Conservation (phyloP, 768 basidiomycete genomes). For the Pholiota conissans region DNA sequence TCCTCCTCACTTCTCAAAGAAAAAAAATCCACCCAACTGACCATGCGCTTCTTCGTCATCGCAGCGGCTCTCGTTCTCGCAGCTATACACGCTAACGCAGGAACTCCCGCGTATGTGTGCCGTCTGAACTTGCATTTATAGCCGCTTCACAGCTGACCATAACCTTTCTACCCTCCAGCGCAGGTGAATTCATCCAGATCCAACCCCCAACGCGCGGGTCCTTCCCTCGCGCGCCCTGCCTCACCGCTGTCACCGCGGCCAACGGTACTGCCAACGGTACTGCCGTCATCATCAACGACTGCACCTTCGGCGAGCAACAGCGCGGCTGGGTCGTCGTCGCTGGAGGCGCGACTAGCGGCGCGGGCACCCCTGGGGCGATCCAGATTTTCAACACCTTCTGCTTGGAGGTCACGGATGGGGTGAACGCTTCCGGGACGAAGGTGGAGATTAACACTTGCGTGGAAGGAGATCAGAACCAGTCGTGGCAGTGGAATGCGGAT, state of each 20-base stretch:
- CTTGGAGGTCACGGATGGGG: not conserved
- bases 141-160: too few relatives aligned
- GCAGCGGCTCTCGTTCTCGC: too few relatives aligned
- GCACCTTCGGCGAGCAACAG: not conserved
- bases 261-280: too few relatives aligned
- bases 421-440: not conserved
- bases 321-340: not conserved
- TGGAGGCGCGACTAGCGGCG: constrained; percentile 3
- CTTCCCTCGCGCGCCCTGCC: constrained; percentile 1
- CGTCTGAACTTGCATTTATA: too few relatives aligned
- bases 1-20: too few relatives aligned
- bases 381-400: constrained; percentile 1
- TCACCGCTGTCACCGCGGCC: not conserved
- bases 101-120: too few relatives aligned
- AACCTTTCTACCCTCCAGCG: too few relatives aligned
- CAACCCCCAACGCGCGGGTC: not conserved
- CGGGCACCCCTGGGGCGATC: not conserved
- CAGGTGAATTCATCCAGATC: not conserved
- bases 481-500: constrained; percentile 5
- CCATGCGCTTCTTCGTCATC: too few relatives aligned
- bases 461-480: not conserved
- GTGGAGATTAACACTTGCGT: constrained; percentile 1
- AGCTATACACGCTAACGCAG: too few relatives aligned
- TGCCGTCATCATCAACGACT: constrained; percentile 1
- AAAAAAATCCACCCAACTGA: too few relatives aligned